Conservation (phyloP, 495 filamentous ascomycete species). For the Aspergillus sclerotioniger region DNA sequence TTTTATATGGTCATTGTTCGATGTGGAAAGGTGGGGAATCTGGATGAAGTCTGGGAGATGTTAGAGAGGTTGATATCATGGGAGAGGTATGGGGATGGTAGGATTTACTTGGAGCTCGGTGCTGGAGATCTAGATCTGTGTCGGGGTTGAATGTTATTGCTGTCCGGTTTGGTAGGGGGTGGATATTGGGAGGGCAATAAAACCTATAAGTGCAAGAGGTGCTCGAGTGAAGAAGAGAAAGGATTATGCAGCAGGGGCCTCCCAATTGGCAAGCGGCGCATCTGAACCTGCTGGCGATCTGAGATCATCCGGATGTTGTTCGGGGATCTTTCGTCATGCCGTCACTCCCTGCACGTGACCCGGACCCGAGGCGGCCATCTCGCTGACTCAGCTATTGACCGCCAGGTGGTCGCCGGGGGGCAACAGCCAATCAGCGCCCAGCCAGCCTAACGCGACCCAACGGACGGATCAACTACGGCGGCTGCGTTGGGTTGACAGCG, state of each 20-base stretch:
- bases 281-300: background rate
- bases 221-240: background rate
- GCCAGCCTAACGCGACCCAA: slow-evolving; percentile 39
- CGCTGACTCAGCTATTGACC: slow-evolving; percentile 26
- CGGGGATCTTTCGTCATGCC: slow-evolving; percentile 17
- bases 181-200: background rate
- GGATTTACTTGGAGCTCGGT: background rate
- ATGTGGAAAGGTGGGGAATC: too few relatives aligned
- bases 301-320: slow-evolving; percentile 4
- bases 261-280: background rate
- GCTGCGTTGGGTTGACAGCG: slow-evolving; percentile 24
- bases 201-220: background rate
- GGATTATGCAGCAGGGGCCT: background rate
- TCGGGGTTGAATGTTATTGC: background rate
- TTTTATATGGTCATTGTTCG: background rate
- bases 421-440: slow-evolving; percentile 32
- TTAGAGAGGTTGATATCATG: background rate
- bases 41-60: background rate
- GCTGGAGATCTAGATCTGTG: background rate
- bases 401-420: slow-evolving; percentile 17
- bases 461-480: slow-evolving; percentile 21
- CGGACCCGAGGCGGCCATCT: slow-evolving; percentile 3
- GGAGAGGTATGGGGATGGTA: background rate
- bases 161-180: background rate
- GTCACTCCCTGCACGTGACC: slow-evolving; percentile 19